A percentile compares a stretch with the other conserved stretches of the same genome.
Conservation (phyloP, 495 filamentous ascomycete species). For the Aspergillus olivimuriae region DNA sequence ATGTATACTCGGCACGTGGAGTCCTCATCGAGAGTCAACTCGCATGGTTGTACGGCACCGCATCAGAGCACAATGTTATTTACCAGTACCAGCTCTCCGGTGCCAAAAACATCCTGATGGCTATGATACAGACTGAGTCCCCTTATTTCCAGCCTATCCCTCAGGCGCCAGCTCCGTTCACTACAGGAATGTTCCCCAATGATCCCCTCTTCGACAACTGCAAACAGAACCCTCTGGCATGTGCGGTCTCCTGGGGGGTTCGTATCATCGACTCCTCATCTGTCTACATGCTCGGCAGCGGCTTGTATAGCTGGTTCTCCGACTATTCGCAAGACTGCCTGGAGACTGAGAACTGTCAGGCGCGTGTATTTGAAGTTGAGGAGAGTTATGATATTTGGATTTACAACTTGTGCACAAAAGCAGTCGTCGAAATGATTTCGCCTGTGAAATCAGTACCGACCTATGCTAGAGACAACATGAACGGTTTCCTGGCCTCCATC, state of each 20-base stretch:
- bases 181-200: neutral
- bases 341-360: neutral
- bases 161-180: neutral
- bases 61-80: neutral
- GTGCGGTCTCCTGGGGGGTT: neutral
- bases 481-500: slow-evolving; percentile 8
- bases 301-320: slow-evolving; percentile 60
- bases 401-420: slow-evolving; percentile 70
- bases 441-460: slow-evolving; percentile 6
- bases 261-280: neutral
- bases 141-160: neutral
- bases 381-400: slow-evolving; percentile 48
- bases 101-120: slow-evolving; percentile 8
- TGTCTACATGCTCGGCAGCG: neutral
- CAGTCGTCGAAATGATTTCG: slow-evolving; percentile 62
- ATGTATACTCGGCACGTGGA: slow-evolving; percentile 56
- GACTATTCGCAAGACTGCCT: slow-evolving; percentile 31
- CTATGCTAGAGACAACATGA: slow-evolving; percentile 15
- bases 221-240: neutral
- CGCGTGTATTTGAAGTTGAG: neutral
- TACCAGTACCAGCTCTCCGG: slow-evolving; percentile 15
- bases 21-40: slow-evolving; percentile 39
- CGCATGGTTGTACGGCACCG: neutral
- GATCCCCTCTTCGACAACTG: neutral
- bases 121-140: neutral